Evolutionary conservation across 2,329 filamentous ascomycete species (phyloP).

Genomic region (Epichloe sp.): DNA sequence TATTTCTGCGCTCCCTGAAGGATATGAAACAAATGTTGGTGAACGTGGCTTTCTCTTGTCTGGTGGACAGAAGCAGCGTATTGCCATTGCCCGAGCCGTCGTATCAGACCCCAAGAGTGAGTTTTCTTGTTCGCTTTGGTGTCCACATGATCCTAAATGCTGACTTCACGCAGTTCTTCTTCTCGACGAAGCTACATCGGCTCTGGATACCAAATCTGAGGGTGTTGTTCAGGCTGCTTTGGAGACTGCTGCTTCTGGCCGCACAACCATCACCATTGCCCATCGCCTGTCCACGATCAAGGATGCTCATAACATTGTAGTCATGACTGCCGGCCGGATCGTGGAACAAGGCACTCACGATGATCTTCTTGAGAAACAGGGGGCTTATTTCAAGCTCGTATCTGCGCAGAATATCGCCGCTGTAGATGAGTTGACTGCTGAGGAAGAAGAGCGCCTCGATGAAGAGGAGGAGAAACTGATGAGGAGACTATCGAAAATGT

Average conservation of each 20-base stretch:
- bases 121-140: slow-evolving; percentile 8
- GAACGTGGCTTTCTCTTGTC: slow-evolving; percentile 86
- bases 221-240: slow-evolving; percentile 88
- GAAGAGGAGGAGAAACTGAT: slow-evolving; percentile 37
- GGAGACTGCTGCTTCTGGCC: slow-evolving; percentile 69
- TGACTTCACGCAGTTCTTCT: slow-evolving; percentile 46
- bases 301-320: slow-evolving; percentile 89
- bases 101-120: slow-evolving; percentile 74
- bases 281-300: slow-evolving; percentile 91
- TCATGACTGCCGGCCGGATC: slow-evolving; percentile 76
- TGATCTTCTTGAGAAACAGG: slow-evolving; percentile 54
- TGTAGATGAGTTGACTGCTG: slow-evolving; percentile 37
- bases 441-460: slow-evolving; percentile 38
- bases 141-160: not conserved
- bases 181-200: slow-evolving; percentile 88
- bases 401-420: slow-evolving; percentile 73
- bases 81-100: slow-evolving; percentile 83
- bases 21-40: slow-evolving; percentile 90
- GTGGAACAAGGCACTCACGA: slow-evolving; percentile 87
- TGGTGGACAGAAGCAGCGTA: slow-evolving; percentile 92
- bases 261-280: slow-evolving; percentile 92
- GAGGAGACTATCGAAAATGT: slow-evolving; percentile 24
- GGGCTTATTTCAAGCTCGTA: slow-evolving; percentile 75
- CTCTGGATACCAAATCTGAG: slow-evolving; percentile 88
- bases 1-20: slow-evolving; percentile 66